phyloP scores from a whole-genome alignment of 1,139 yeast species.

The Saccharomyces pastorianus region DNA sequence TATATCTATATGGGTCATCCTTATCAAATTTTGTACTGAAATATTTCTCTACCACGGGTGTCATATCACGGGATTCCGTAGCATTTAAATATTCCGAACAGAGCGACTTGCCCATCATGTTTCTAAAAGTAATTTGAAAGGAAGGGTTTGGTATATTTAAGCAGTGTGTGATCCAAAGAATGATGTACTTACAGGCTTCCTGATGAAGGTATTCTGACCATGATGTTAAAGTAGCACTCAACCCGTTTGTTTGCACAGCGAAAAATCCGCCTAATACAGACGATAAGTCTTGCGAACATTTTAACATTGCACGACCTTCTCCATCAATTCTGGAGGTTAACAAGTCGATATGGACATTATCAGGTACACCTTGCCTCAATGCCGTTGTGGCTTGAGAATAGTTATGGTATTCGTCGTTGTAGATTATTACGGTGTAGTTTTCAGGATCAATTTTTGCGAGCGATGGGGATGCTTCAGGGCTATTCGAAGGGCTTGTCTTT shows the following conservation, averaged over 20 bases:
- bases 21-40: slow-evolving; percentile 15
- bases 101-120: slow-evolving; percentile 29
- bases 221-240: slow-evolving; percentile 47
- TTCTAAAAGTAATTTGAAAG: slow-evolving; percentile 33
- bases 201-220: slow-evolving; percentile 45
- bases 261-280: slow-evolving; percentile 30
- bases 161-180: slow-evolving; percentile 46
- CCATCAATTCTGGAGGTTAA: slow-evolving; percentile 32
- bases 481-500: slow-evolving; percentile 2
- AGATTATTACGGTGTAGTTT: slow-evolving; percentile 45
- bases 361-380: slow-evolving; percentile 32
- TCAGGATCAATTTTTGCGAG: slow-evolving; percentile 8
- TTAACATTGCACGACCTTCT: slow-evolving; percentile 34
- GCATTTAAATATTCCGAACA: slow-evolving; percentile 17
- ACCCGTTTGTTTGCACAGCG: slow-evolving; percentile 41
- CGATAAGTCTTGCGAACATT: slow-evolving; percentile 22
- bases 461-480: slow-evolving; percentile 1
- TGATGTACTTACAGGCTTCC: slow-evolving; percentile 36
- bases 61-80: slow-evolving; percentile 14
- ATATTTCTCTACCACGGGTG: slow-evolving; percentile 17
- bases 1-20: slow-evolving; percentile 20
- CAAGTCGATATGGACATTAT: slow-evolving; percentile 27
- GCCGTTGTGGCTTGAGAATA: slow-evolving; percentile 36
- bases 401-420: slow-evolving; percentile 71
- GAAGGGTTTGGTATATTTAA: slow-evolving; percentile 31